Evolutionary conservation across 2,329 filamentous ascomycete genomes (phyloP), one percentile per base, ranked within the genome.

Genomic region (Nigrospora sphaerica): DNA sequence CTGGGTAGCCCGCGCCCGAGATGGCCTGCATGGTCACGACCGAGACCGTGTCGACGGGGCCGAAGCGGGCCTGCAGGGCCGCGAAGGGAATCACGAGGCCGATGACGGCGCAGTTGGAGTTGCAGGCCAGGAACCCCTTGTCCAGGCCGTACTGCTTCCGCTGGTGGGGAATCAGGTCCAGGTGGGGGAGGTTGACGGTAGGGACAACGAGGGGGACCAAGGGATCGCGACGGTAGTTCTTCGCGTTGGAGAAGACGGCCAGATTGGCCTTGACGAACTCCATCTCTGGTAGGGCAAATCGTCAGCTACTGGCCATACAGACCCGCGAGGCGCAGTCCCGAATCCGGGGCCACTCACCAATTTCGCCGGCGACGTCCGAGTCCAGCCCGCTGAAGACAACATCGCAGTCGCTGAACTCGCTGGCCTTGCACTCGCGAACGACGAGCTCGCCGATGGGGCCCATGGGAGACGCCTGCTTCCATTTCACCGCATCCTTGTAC

Each of bases 51-150:
- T 88, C 85, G 55, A 95, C 86, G 58, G 85, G 83, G 39, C 92
- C 93, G 60, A 97, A 95, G 57, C 80, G 83, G 44, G 84, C 80
- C 66, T 95, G 87, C 33, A 97, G 80, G 14, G 92, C 92, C 12
- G 90, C 90, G 62, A 96, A 92, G 19, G 93, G 93, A 52, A 95
- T 95, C 50, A 96, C 92, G 48, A 97, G 81, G 41, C 92, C 92
- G 59, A 97, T 95, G 61, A 96, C 92, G 47, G 92, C 92, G 71
- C 93, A 98, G 73, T 97, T 97, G 54, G 89, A 95, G 74, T 97
- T 97, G 78, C 92, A 97, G 50, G 96, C 89, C 34, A 97, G 72
- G 72, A 97, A 95, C 19, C 93, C 93, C 69, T 87, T 90, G 52
- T 85, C 73, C 39, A 95, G 75, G 28, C 73, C 72, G 65, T 86